Evolutionary conservation across 225 moss, liverwort and hornwort genomes (phyloP).

Genomic region (Neckera pumila): DNA sequence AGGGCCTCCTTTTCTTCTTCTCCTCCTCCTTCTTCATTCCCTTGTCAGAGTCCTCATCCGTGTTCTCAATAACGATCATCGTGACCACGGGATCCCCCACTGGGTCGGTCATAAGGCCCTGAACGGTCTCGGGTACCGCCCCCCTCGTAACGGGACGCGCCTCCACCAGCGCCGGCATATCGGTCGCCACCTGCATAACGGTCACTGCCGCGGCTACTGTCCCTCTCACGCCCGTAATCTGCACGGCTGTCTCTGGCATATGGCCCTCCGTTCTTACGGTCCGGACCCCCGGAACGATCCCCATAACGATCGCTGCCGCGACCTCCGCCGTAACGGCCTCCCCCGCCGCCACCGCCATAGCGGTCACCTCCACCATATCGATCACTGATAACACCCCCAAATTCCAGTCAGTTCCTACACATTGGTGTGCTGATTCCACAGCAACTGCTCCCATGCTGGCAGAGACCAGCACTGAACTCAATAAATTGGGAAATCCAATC

Average conservation of each 20-base stretch:
- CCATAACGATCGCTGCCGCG: constrained; percentile 50
- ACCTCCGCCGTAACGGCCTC: constrained; percentile 64
- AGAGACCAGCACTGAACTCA: not conserved
- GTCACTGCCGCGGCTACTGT: constrained; percentile 45
- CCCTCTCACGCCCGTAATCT: constrained; percentile 47
- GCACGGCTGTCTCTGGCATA: constrained; percentile 49
- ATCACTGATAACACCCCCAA: constrained; percentile 17
- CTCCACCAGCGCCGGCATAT: constrained; percentile 61
- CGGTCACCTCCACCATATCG: constrained; percentile 92
- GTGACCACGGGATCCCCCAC: constrained; percentile 79
- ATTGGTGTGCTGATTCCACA: not conserved
- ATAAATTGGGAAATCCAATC: not conserved
- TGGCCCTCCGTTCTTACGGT: constrained; percentile 50
- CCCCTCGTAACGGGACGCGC: constrained; percentile 74
- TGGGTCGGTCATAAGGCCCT: constrained; percentile 87
- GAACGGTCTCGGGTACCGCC: constrained; percentile 73
- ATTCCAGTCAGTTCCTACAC: not conserved
- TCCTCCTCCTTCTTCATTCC: not conserved
- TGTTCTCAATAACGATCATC: constrained; percentile 76
- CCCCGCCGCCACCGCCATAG: constrained; percentile 71
- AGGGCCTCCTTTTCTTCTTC: not conserved
- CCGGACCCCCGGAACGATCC: constrained; percentile 43
- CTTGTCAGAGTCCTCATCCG: not conserved
- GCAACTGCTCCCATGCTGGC: not conserved
- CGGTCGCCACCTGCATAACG: constrained; percentile 88